phyloP scores from a whole-genome alignment of 768 basidiomycete species.

The Amanita rubescens region DNA sequence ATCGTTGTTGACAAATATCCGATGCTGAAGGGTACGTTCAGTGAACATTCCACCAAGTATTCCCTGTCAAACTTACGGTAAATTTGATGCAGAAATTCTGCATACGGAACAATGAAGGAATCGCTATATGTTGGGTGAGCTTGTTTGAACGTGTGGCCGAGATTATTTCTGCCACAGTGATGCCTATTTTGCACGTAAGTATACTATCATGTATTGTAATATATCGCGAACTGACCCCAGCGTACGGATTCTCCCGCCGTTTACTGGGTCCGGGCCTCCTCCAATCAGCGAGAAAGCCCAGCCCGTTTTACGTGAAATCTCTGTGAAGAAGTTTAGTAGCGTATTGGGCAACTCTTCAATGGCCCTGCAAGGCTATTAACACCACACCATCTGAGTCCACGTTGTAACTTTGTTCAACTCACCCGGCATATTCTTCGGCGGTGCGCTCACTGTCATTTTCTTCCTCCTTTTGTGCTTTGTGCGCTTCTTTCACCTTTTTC shows the following conservation, averaged over 20 bases:
- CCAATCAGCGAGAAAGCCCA: neutral
- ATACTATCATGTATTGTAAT: neutral
- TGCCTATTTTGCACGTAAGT: neutral
- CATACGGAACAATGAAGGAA: neutral
- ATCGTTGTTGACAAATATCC: too few species aligned
- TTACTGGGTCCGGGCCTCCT: neutral
- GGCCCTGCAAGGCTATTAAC: neutral
- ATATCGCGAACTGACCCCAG: neutral
- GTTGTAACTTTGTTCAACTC: neutral
- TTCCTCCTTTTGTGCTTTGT: neutral
- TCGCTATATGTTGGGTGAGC: neutral
- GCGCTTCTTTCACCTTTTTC: neutral
- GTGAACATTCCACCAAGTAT: too few species aligned
- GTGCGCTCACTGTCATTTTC: neutral
- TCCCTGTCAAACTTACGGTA: too few species aligned
- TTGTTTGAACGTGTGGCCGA: neutral
- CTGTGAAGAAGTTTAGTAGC: neutral
- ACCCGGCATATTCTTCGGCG: neutral
- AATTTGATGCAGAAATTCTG: neutral
- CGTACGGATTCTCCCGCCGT: neutral
- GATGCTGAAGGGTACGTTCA: too few species aligned
- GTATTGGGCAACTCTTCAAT: neutral
- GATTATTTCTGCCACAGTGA: neutral
- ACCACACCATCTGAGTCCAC: neutral
- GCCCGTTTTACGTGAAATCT: neutral